Base-by-base conservation (phyloP, 2,329 filamentous ascomycete species). In the Myotisia sp. region DNA sequence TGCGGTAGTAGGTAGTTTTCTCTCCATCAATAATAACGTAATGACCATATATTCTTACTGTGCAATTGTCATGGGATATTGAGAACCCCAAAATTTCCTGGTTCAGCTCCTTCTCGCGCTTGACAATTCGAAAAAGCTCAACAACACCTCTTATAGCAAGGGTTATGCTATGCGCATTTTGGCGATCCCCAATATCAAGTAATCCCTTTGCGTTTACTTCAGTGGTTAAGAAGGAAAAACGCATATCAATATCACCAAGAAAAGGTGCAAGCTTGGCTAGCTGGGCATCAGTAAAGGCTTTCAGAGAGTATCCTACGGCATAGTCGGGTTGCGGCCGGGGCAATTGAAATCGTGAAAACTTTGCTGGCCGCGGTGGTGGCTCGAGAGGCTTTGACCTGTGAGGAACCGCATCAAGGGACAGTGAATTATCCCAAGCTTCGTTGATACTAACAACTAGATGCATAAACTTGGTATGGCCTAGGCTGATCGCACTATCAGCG, bases 341-440 rank as follows among this genome's bases (percentile, higher is more conserved):
- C 23, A 31, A 6, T 17, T 10, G 12, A 32, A 40, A 37, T n/a
- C 7, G 22, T 23, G n/a, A 23, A n/a, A n/a, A 23, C n/a, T 23
- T 23, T 23, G 22, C 6, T n/a, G 22, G 7, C 22, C 6, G 22
- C n/a, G 22, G 22, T 7, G 22, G 22, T 23, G 22, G 22, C 44
- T 36, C 26, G 41, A 44, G 36, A 30, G 37, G 28, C 39, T 46
- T 24, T 37, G 36, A 23, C 7, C 7, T 16, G 6, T 57, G 62
- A 34, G 52, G 52, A 31, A 52, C 40, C 2, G 45, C 44, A 19
- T 41, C 50, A n/a, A 65, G 20, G 5, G 60, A 51, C 20, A 60
- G 48, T 5, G 53, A 53, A 39, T 54, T 59, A 37, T 54, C 55
- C 62, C 60, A 65, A 34, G 48, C 50, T 46, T 63, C 52, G 40